Evolutionary conservation across 1,139 yeast species (phyloP), one percentile per base, ranked within the genome.

Genomic region (Hansenula sp.): DNA sequence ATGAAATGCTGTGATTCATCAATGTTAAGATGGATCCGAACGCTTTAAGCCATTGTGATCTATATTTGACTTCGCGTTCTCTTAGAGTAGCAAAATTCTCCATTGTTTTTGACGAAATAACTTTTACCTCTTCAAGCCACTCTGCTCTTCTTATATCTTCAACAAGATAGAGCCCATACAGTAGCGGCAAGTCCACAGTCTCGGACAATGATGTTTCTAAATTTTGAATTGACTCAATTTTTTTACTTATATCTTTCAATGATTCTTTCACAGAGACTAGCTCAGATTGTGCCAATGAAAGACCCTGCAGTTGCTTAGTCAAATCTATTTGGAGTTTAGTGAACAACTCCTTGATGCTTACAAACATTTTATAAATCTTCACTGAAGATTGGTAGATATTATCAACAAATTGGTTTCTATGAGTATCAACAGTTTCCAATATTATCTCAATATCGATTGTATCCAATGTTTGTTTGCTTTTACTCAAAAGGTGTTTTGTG

Each of bases 111-210:
- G 69, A 67, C 0, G 76, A 74, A 1, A 79, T 59, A 1, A 74
- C 73, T 45, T 74, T 72, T 36, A 84, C 63, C 41, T 76, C 76
- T 41, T 73, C 73, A 24, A 74, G 67, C 94, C 96, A 88, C 50
- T 79, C 81, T 36, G 68, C 67, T 49, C 93, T 81, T 42, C 95
- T 74, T 44, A 85, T 65, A 40, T 71, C 72, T 56, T 91, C 96
- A 36, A 90, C 75, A 21, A 88, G 59, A 59, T 82, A 73, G 27
- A 86, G 75, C 1, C 98, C 98, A 60, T 87, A 88, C 1, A 89
- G 65, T 34, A 88, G 66, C 0, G 98, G 97, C 41, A 90, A 61
- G 59, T 89, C 96, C 16, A 82, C 74, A 2, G 88, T 81, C 33
- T 67, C 67, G 16, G 77, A 76, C 12, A 77, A 66, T 43, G 59